Percentiles rank a stretch among this genome's conserved stretches.
Conservation (phyloP, 2,329 filamentous ascomycete genomes). For the Venturia nashicola region DNA sequence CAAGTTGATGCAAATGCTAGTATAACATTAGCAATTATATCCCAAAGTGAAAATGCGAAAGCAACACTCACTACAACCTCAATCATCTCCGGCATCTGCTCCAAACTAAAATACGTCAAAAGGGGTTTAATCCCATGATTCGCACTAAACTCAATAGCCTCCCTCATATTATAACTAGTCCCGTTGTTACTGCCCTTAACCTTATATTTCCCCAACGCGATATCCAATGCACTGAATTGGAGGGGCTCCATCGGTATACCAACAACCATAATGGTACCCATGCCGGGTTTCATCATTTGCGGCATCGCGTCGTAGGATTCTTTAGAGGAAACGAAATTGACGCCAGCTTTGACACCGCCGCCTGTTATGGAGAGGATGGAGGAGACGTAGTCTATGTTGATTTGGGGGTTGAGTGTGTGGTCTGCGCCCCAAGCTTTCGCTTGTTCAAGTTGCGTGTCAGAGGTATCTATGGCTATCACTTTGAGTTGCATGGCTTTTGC, state of each 20-base stretch:
- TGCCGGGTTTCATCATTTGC: conserved; percentile 18
- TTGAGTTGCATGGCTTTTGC: conserved; percentile 34
- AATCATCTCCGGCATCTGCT: conserved; percentile 23
- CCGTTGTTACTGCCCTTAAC: conserved; percentile 23
- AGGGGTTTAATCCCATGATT: conserved; percentile 22
- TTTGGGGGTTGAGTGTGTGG: conserved; percentile 24
- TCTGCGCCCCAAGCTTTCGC: conserved; percentile 28
- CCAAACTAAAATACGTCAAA: conserved; percentile 18
- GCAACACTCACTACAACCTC: conserved; percentile 18
- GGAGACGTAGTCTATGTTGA: conserved; percentile 27
- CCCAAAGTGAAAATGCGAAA: neutral
- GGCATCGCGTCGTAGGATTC: conserved; percentile 21
- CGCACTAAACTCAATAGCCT: conserved; percentile 21
- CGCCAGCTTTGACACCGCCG: conserved; percentile 29
- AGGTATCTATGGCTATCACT: conserved; percentile 34
- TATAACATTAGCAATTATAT: neutral
- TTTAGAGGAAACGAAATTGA: conserved; percentile 29
- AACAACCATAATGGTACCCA: conserved; percentile 22
- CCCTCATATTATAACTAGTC: conserved; percentile 20
- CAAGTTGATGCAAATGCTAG: too few species aligned
- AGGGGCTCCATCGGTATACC: conserved; percentile 21
- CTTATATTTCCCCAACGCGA: conserved; percentile 18
- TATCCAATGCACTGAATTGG: conserved; percentile 21
- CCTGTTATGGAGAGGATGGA: conserved; percentile 23
- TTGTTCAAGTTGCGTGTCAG: conserved; percentile 28